Base-by-base conservation (phyloP, 352 stramenopile genomes). In the Phytophthora sp. region DNA sequence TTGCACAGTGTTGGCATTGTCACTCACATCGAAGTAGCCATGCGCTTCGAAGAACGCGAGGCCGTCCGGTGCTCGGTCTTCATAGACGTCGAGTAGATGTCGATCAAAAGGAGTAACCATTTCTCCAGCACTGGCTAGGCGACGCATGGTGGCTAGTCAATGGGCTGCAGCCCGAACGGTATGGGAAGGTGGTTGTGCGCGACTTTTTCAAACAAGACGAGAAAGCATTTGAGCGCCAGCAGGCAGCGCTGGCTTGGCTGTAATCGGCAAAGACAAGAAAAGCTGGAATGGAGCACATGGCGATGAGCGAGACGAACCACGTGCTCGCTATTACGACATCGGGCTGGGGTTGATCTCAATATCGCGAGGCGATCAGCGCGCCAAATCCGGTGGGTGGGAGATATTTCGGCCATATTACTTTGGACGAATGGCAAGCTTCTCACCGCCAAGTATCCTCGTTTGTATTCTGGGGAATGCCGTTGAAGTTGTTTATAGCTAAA, bases 1-100 rank as follows among this genome's bases (percentile, higher is more conserved):
- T 66, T 82, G 71, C 26, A 93, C 79, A 0, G 85, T 93, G 74
- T 93, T 93, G 52, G 78, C 77, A 23, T 86, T 83, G 31, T 83
- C 71, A 23, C 69, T 71, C 36, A 90, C 74, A 73, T 93, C 85
- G 44, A 90, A 93, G 71, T 93, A 93, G 24, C 85, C 85, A 30
- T 91, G 78, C 9, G 68, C 76, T 69, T 90, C 74, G 55, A 93
- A 93, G 71, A 92, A 93, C 30, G 51, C 67, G 35, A 91, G 68
- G 0, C 85, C 85, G 39, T 89, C 81, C 2, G 52, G 57, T n/a
- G 63, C 67, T 7, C 56, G 73, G 31, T 77, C 80, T 35, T 67
- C 72, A 61, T 91, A 91, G 26, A 91, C 79, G 45, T 85, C 79
- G 29, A 79, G 62, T 23, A 91, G 55, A 56, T 91, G 82, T 27